Percentiles rank a stretch among this genome's conserved stretches.
phyloP scores from a whole-genome alignment of 345 rosid genomes.

The Cardiospermum halicacabum region DNA sequence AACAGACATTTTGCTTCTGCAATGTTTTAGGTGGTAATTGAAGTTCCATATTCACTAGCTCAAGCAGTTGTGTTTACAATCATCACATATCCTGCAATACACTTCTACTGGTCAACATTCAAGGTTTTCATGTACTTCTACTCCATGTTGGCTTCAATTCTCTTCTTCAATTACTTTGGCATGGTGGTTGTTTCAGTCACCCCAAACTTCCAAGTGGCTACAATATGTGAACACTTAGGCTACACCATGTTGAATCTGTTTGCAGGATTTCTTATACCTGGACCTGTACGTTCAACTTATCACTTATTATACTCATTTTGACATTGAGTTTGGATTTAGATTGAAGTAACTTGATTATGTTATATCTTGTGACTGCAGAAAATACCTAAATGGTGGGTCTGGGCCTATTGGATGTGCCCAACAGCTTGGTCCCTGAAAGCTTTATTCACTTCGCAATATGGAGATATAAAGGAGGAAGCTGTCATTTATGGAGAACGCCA shows the following conservation, averaged over 20 bases:
- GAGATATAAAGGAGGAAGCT: slow-evolving; percentile 25
- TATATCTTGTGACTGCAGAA: slow-evolving; percentile 20
- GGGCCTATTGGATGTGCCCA: slow-evolving; percentile 41
- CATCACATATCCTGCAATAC: slow-evolving; percentile 38
- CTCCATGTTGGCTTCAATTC: slow-evolving; percentile 33
- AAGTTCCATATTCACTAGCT: slow-evolving; percentile 37
- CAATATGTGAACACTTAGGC: slow-evolving; percentile 25
- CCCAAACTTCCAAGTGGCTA: slow-evolving; percentile 33
- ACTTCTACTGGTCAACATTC: slow-evolving; percentile 31
- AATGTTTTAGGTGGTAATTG: slow-evolving; percentile 32
- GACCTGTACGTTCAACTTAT: slow-evolving; percentile 28
- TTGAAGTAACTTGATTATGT: too few relatives aligned
- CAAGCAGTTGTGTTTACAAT: slow-evolving; percentile 31
- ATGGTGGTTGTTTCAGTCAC: slow-evolving; percentile 44
- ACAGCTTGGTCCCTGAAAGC: slow-evolving; percentile 37
- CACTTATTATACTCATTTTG: too few relatives aligned
- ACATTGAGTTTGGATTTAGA: too few relatives aligned
- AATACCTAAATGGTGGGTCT: slow-evolving; percentile 44
- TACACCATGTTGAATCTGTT: slow-evolving; percentile 29
- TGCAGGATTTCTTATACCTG: slow-evolving; percentile 46
- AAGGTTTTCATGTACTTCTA: slow-evolving; percentile 46
- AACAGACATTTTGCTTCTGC: background rate
- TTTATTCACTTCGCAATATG: slow-evolving; percentile 37
- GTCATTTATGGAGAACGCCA: slow-evolving; percentile 25
- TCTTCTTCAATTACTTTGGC: slow-evolving; percentile 43